Conservation (phyloP, 768 basidiomycete species). For the Termitomyces sp. region DNA sequence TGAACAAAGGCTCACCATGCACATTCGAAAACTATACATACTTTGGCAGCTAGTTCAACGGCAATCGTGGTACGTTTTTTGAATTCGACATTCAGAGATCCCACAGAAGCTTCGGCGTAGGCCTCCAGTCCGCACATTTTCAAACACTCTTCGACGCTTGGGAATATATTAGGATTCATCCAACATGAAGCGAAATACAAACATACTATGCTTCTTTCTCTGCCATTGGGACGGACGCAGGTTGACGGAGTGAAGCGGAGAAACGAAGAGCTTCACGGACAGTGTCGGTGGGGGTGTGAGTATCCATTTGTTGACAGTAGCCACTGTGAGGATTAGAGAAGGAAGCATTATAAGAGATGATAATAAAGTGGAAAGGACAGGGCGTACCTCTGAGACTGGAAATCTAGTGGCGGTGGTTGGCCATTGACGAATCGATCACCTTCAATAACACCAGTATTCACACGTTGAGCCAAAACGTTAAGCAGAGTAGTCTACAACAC, state of each 20-base stretch:
- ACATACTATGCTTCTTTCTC: constrained; percentile 81
- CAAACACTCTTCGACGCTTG: constrained; percentile 41
- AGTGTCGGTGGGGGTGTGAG: constrained; percentile 67
- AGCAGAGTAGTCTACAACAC: constrained; percentile 43
- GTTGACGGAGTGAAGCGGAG: constrained; percentile 78
- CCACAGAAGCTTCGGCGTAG: constrained; percentile 59
- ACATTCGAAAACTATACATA: constrained; percentile 17
- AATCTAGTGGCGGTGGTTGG: constrained; percentile 45
- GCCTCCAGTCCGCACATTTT: constrained; percentile 60
- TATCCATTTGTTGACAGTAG: constrained; percentile 85
- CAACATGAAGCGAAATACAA: not conserved
- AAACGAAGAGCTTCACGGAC: constrained; percentile 78
- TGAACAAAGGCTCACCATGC: not conserved
- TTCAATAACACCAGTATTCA: constrained; percentile 37
- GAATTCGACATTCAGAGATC: constrained; percentile 43
- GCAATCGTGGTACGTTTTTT: constrained; percentile 54
- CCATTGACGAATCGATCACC: constrained; percentile 55
- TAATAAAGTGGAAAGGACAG: not conserved
- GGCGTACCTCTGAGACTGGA: constrained; percentile 52
- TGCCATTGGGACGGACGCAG: constrained; percentile 47
- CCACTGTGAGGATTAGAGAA: constrained; percentile 39
- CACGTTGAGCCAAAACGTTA: constrained; percentile 50
- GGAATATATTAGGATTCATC: not conserved
- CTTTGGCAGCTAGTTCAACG: constrained; percentile 74
- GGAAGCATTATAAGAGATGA: not conserved